These are phyloP conservation scores for Lipomyces mesembrius DNA, from an alignment of 805 yeast genomes.

Conservation along the genomic window DNA sequence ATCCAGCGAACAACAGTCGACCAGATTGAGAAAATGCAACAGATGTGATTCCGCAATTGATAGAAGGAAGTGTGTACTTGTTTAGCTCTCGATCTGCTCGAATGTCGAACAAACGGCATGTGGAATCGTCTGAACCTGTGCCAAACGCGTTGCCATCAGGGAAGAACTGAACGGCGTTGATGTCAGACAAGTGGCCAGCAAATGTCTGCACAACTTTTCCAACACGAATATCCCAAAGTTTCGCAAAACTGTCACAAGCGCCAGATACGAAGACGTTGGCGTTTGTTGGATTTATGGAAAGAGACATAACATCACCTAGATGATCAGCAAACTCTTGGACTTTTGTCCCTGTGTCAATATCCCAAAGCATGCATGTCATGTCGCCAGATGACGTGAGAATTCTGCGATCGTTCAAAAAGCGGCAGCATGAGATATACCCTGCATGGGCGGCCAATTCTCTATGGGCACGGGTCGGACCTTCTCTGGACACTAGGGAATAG, in stretches of 20 bases:
- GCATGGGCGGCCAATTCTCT: conserved; percentile 60
- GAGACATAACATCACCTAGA: conserved; percentile 55
- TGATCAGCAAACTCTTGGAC: conserved; percentile 48
- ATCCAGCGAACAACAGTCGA: conserved; percentile 71
- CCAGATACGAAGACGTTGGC: conserved; percentile 68
- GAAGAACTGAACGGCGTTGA: conserved; percentile 63
- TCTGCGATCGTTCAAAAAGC: conserved; percentile 61
- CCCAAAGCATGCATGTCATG: conserved; percentile 80
- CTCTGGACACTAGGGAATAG: conserved; percentile 50
- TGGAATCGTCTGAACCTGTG: conserved; percentile 81
- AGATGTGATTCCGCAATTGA: conserved; percentile 57
- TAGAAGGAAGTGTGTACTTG: conserved; percentile 45
- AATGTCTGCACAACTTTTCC: conserved; percentile 48
- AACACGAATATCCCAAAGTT: conserved; percentile 77
- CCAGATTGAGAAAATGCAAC: conserved; percentile 77
- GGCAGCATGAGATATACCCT: conserved; percentile 78
- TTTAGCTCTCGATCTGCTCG: conserved; percentile 75
- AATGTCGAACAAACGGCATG: conserved; percentile 69
- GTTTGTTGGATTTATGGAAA: conserved; percentile 67
- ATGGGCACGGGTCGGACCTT: conserved; percentile 27
- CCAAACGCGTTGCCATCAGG: conserved; percentile 74
- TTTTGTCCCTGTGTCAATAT: conserved; percentile 62
- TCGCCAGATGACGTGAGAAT: conserved; percentile 81
- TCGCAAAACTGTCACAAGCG: conserved; percentile 69
- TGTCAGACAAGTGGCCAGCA: conserved; percentile 65